Evolutionary conservation across 106 monocot species (phyloP).

Genomic region (Dendrobium nobile): DNA sequence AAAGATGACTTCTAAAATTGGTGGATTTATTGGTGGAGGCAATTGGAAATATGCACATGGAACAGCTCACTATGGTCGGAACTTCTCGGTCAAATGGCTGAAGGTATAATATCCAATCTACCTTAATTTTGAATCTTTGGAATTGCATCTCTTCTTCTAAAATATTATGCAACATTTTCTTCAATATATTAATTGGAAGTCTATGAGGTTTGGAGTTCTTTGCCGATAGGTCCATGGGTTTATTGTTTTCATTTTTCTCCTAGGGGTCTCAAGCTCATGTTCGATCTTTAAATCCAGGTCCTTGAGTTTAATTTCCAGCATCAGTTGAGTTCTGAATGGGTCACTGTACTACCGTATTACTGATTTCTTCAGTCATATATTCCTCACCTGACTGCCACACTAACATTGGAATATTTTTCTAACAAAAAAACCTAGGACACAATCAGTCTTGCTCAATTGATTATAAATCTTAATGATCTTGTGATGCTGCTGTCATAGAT

Average conservation of each 20-base stretch:
- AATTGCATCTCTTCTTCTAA: neutral
- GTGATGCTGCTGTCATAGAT: too few species aligned
- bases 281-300: neutral
- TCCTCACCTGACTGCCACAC: neutral
- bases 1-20: slow-evolving; percentile 99
- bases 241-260: neutral
- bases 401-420: neutral
- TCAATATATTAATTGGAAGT: neutral
- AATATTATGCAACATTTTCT: slow-evolving; percentile 1
- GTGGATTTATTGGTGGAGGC: slow-evolving; percentile 93
- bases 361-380: neutral
- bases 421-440: neutral
- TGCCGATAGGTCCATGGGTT: neutral
- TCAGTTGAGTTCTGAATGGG: neutral
- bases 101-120: slow-evolving; percentile 46
- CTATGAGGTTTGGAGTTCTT: neutral
- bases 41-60: slow-evolving; percentile 99
- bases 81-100: slow-evolving; percentile 95
- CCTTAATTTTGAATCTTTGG: neutral
- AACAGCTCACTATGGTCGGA: slow-evolving; percentile 97
- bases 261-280: neutral
- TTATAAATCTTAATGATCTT: too few species aligned
- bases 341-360: neutral
- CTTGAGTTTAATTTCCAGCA: neutral
- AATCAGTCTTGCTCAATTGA: neutral